phyloP scores from a whole-genome alignment of 2,329 filamentous ascomycete species.

The Apiospora phragmitis region DNA sequence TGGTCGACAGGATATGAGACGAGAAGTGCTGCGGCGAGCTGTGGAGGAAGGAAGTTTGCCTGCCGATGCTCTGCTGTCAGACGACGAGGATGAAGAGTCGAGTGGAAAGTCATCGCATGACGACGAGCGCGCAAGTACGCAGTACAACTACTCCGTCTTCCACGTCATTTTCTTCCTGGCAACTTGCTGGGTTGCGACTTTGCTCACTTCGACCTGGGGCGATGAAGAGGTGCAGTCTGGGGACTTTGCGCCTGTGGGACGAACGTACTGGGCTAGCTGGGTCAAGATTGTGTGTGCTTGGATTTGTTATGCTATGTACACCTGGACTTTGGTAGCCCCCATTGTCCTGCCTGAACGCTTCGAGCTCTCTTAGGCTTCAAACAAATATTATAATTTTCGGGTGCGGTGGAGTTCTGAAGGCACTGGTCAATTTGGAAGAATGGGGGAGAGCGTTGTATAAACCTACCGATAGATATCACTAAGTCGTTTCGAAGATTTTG shows the following conservation, averaged over 20 bases:
- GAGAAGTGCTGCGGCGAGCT: slow-evolving; percentile 84
- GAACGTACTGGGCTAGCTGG: slow-evolving; percentile 98
- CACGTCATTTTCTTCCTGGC: slow-evolving; percentile 97
- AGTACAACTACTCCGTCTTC: slow-evolving; percentile 96
- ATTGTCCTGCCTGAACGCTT: slow-evolving; percentile 85
- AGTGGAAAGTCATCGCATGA: slow-evolving; percentile 68
- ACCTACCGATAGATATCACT: neutral
- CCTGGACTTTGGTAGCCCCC: slow-evolving; percentile 89
- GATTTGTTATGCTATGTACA: slow-evolving; percentile 93
- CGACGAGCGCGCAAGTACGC: slow-evolving; percentile 84
- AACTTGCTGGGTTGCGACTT: slow-evolving; percentile 91
- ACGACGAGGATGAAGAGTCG: slow-evolving; percentile 65
- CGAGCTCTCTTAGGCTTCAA: slow-evolving; percentile 50
- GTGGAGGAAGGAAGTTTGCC: slow-evolving; percentile 92
- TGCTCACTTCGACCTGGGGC: slow-evolving; percentile 58
- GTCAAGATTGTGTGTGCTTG: slow-evolving; percentile 98
- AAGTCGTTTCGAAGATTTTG: neutral
- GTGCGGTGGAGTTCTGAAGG: neutral
- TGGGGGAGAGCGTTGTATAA: neutral
- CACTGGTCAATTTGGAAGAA: neutral
- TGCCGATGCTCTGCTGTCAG: slow-evolving; percentile 81
- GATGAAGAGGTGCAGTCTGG: slow-evolving; percentile 64
- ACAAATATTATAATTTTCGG: neutral
- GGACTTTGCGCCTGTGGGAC: slow-evolving; percentile 88
- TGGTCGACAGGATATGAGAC: slow-evolving; percentile 84